A percentile compares a stretch with the other conserved stretches of the same genome.
These are phyloP conservation scores for Wickerhamomyces sp. DNA, from an alignment of 1,139 yeast species.

Conservation along the genomic window DNA sequence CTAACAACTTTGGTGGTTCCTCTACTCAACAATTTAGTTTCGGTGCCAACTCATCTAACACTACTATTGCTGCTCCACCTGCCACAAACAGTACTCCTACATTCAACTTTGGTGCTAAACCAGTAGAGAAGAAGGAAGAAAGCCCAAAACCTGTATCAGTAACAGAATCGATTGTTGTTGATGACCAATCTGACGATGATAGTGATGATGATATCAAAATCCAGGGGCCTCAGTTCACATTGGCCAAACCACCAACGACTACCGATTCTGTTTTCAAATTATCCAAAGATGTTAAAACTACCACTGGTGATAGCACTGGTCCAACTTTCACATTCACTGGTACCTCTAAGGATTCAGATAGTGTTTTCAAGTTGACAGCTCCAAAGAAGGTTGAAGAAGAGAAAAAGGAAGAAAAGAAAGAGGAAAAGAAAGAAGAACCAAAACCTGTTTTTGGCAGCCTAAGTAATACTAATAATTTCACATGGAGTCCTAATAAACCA, in stretches of 20 bases:
- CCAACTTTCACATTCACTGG: constrained; percentile 56
- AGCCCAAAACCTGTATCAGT: constrained; percentile 5
- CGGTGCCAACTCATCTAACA: too few species aligned
- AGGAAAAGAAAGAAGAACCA: constrained; percentile 7
- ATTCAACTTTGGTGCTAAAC: constrained; percentile 5
- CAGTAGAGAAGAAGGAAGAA: constrained; percentile 5
- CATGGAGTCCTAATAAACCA: constrained; percentile 22
- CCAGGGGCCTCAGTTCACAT: constrained; percentile 63
- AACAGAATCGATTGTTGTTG: constrained; percentile 16
- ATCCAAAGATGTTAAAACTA: constrained; percentile 38
- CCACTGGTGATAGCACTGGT: constrained; percentile 58
- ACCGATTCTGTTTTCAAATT: constrained; percentile 57
- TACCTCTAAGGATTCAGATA: constrained; percentile 33
- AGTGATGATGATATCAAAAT: constrained; percentile 43
- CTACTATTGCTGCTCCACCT: not conserved
- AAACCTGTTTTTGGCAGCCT: constrained; percentile 9
- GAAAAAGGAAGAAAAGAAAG: constrained; percentile 10
- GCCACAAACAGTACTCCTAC: constrained; percentile 1
- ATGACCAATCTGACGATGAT: constrained; percentile 29
- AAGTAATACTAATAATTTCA: constrained; percentile 11
- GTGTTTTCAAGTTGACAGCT: constrained; percentile 40
- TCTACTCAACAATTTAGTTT: not conserved
- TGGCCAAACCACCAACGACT: constrained; percentile 47
- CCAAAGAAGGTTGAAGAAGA: constrained; percentile 10
- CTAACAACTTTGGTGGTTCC: not conserved